Base-by-base conservation (phyloP, 1,139 yeast species). In the Kodamaea ohmeri region DNA sequence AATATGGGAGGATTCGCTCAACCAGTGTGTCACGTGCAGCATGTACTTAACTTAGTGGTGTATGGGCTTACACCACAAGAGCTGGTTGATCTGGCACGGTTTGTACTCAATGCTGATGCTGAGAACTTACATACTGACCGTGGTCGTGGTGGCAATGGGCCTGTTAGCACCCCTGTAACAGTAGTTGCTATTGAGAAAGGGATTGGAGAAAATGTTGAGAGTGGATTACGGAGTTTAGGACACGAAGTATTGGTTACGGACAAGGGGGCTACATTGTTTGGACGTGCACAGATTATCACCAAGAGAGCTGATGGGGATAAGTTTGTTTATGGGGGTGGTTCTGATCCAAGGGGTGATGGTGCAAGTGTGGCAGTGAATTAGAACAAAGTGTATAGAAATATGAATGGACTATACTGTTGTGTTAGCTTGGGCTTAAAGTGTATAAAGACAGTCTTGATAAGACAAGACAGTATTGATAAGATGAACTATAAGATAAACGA, bases 1-100 rank as follows among this genome's bases (percentile, higher is more conserved):
- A 86, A 84, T 48, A 86, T 85, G 90, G 95, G 95, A 16, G 95
- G 92, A 0, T 86, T 80, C 62, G 85, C 83, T 67, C 95, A 86
- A 56, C 95, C 95, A 2, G 88, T 83, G 47, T 90, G 92, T 1
- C 95, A 86, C 50, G 80, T 86, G 3, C 92, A 85, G 53, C 90
- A 84, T 39, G 81, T 78, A 25, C 58, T 83, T 45, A 86, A 86
- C 56, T 58, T 86, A 67, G 53, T 75, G 1, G 54, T 80, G 9
- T 86, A 81, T 57, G 79, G 80, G 0, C 62, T 81, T 55, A 73
- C 78, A 38, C 87, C 94, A 1, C 95, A 86, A 55, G 76, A 80
- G 48, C 83, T 89, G 25, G 61, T 84, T 27, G 95, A 86, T 55
- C 79, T 85, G 17, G 94, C 95, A 2, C 65, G 95, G 42, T 67